phyloP scores from a whole-genome alignment of 768 basidiomycete species.

The Suillus placidus region DNA sequence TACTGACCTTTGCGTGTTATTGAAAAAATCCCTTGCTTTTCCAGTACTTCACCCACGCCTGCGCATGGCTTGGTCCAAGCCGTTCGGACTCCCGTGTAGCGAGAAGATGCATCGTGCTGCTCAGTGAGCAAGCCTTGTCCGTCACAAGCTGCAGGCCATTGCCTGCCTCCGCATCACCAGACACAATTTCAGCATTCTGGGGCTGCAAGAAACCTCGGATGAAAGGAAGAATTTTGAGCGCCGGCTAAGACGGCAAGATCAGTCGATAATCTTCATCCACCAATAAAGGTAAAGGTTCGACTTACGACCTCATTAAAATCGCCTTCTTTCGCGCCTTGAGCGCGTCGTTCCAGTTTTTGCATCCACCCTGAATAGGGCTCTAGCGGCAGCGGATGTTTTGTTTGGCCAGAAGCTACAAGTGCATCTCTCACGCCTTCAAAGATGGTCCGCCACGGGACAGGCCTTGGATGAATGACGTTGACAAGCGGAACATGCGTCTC shows the following conservation, averaged over 20 bases:
- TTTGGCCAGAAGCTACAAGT: conserved; percentile 14
- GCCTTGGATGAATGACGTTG: conserved; percentile 41
- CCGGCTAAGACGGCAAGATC: conserved; percentile 25
- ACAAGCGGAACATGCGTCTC: conserved; percentile 24
- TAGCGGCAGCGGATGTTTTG: conserved; percentile 20
- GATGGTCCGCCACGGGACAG: conserved; percentile 31
- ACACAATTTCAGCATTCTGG: background rate
- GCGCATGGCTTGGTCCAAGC: background rate
- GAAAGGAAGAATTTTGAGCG: conserved; percentile 31
- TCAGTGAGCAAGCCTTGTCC: background rate
- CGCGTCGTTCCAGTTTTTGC: conserved; percentile 22
- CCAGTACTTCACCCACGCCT: background rate
- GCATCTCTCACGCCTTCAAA: conserved; percentile 23
- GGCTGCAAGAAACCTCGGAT: conserved; percentile 20
- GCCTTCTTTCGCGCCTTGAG: conserved; percentile 6
- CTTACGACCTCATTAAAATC: conserved; percentile 12
- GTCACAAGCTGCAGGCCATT: background rate
- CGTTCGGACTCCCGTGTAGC: background rate
- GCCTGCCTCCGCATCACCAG: background rate
- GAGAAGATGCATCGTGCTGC: background rate
- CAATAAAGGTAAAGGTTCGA: conserved; percentile 35
- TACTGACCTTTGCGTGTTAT: background rate
- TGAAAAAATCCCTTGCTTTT: background rate
- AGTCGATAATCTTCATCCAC: conserved; percentile 30
- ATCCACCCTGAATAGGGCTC: conserved; percentile 33